Evolutionary conservation across 345 rosid species (phyloP), one percentile per base, ranked within the genome.

Genomic region (Camelina neglecta): DNA sequence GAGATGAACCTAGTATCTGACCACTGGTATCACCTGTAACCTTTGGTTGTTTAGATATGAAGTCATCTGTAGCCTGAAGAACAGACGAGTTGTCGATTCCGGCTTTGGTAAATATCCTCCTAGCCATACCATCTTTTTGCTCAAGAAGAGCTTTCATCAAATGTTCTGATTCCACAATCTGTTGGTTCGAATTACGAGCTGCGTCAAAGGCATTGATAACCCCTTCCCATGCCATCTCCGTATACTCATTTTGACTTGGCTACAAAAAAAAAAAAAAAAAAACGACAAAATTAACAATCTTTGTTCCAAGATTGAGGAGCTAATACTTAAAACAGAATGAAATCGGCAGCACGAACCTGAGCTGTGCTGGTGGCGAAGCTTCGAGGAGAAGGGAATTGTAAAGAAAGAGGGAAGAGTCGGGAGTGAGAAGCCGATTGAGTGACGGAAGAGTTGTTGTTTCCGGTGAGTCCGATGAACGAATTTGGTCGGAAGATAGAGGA

Each of bases 171-270:
- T 94, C 97, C 36, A 90, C 96, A 31, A 84, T 84, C 58, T 90
- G 93, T 60, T 92, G 97, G 39, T 77, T 86, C 67, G 76, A 84
- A 23, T 48, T 81, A 71, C 78, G 83, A 35, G 97, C 97, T 7
- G 92, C 97, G 31, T 89, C 91, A 48, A 85, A 83, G 2, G 97
- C 89, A 13, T 87, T 88, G 24, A 86, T 63, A 26, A 89, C 76
- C 15, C 92, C 98, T 74, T 92, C 93, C 97, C 90, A 89, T 4
- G 96, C 98, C 97, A 90, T 87, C 74, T 90, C 97, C 63, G 96
- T 90, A 78, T 59, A 92, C 48, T 88, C 93, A 3, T 86, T 66
- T 9, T 83, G 92, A 83, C 79, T 88, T 42, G 74, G 68, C 96
- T 94, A 58, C 38, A 77, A 13, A 5, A 41, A 2, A 44, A 0